Conservation (phyloP, 139 green algal species). For the Mychonastes homosphaera region DNA sequence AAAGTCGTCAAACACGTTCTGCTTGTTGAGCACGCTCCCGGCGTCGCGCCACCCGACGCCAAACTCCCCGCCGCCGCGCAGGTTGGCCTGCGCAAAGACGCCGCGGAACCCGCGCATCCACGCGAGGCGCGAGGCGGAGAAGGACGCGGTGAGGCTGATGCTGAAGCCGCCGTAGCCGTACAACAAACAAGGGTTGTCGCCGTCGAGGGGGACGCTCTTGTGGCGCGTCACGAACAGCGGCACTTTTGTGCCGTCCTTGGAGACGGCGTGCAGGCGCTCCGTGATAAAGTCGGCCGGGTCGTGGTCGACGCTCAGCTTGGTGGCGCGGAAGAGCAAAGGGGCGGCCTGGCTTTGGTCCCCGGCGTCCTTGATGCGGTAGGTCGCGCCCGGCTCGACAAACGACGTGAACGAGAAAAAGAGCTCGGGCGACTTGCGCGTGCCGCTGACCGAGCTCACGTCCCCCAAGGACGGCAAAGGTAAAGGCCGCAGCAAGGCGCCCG, state of each 20-base stretch:
- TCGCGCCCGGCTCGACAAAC: constrained; percentile 54
- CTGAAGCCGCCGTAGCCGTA: constrained; percentile 95
- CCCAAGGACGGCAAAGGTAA: constrained; percentile 57
- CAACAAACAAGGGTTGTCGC: constrained; percentile 62
- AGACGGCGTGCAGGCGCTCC: constrained; percentile 69
- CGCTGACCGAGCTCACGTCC: constrained; percentile 34
- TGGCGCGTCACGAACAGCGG: constrained; percentile 74
- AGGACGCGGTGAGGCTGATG: constrained; percentile 68
- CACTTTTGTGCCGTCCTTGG: constrained; percentile 69
- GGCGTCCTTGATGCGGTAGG: constrained; percentile 40
- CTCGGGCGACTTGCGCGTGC: constrained; percentile 44
- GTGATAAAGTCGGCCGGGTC: constrained; percentile 54
- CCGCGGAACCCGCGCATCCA: constrained; percentile 46
- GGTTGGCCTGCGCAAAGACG: constrained; percentile 60
- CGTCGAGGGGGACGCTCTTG: constrained; percentile 51
- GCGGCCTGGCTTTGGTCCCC: constrained; percentile 4
- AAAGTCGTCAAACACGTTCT: constrained; percentile 76
- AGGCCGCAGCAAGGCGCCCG: constrained; percentile 25
- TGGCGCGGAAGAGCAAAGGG: constrained; percentile 55
- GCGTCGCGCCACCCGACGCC: constrained; percentile 75
- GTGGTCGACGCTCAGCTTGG: constrained; percentile 48
- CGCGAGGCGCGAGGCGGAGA: constrained; percentile 45
- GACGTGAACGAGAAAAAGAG: constrained; percentile 69
- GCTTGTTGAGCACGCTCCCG: constrained; percentile 57
- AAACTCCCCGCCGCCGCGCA: constrained; percentile 87